Evolutionary conservation across 2,329 filamentous ascomycete genomes (phyloP).

Genomic region (Arthrobotrys entomopaga): DNA sequence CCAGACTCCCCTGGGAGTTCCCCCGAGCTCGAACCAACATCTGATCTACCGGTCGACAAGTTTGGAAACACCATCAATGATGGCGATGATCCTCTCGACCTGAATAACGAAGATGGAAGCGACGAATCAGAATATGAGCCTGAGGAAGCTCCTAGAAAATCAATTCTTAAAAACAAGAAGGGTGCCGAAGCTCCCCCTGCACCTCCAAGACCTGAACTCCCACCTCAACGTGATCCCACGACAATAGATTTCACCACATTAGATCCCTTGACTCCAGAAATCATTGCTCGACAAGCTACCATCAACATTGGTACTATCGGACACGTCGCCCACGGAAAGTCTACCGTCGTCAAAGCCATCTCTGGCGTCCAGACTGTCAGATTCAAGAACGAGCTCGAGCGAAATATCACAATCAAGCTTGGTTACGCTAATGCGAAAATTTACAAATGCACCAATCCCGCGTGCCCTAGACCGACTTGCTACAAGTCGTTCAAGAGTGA

Average conservation of each 20-base stretch:
- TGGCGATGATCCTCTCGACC: conserved; percentile 66
- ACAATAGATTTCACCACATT: conserved; percentile 84
- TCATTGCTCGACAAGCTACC: conserved; percentile 96
- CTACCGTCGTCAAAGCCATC: conserved; percentile 98
- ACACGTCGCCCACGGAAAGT: conserved; percentile 98
- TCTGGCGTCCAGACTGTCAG: conserved; percentile 98
- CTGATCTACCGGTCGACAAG: conserved; percentile 67
- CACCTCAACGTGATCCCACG: conserved; percentile 91
- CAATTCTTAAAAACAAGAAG: conserved; percentile 89
- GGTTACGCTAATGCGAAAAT: conserved; percentile 99
- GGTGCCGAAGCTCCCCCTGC: conserved; percentile 68
- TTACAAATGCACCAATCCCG: conserved; percentile 94
- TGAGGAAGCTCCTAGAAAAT: conserved; percentile 72
- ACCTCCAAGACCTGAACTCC: conserved; percentile 69
- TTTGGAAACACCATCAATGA: conserved; percentile 78
- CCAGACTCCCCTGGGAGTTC: conserved; percentile 67
- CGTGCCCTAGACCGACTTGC: conserved; percentile 92
- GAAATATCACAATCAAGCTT: conserved; percentile 99
- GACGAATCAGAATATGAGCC: conserved; percentile 68
- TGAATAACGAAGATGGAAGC: conserved; percentile 61
- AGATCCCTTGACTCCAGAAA: conserved; percentile 89
- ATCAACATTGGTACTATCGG: conserved; percentile 99
- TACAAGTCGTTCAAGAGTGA: conserved; percentile 98
- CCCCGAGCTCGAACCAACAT: conserved; percentile 65
- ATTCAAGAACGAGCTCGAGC: conserved; percentile 99